These are phyloP conservation scores for Pichia eremophila DNA, from an alignment of 805 yeast genomes.

Conservation along the genomic window DNA sequence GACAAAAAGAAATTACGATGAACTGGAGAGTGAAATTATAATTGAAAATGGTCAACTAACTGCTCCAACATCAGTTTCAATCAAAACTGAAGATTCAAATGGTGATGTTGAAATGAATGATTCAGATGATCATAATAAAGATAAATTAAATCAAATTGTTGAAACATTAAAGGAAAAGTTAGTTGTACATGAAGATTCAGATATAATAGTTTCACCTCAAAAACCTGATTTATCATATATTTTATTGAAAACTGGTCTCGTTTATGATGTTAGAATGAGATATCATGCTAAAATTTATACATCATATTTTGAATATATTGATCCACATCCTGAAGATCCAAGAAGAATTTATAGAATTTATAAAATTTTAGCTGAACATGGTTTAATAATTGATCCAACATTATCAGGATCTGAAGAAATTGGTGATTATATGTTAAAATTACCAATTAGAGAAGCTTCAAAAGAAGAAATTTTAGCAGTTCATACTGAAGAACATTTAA, in stretches of 20 bases:
- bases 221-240: slow-evolving; percentile 62
- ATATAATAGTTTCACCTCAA: slow-evolving; percentile 32
- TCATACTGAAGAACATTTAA: slow-evolving; percentile 73
- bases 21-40: neutral
- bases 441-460: slow-evolving; percentile 85
- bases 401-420: slow-evolving; percentile 63
- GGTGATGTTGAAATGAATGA: slow-evolving; percentile 5
- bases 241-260: slow-evolving; percentile 82
- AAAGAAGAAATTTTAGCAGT: slow-evolving; percentile 79
- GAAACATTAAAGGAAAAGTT: neutral
- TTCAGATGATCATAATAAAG: neutral
- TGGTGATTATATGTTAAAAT: slow-evolving; percentile 79
- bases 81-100: neutral
- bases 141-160: neutral
- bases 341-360: slow-evolving; percentile 90
- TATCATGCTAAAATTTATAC: slow-evolving; percentile 94
- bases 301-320: slow-evolving; percentile 85
- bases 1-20: neutral
- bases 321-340: slow-evolving; percentile 99
- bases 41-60: neutral
- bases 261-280: slow-evolving; percentile 95
- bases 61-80: neutral
- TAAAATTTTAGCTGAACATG: slow-evolving; percentile 89
- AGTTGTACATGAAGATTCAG: neutral
- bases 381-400: slow-evolving; percentile 72